Evolutionary conservation across 345 rosid genomes (phyloP).

Genomic region (Gossypium australe): DNA sequence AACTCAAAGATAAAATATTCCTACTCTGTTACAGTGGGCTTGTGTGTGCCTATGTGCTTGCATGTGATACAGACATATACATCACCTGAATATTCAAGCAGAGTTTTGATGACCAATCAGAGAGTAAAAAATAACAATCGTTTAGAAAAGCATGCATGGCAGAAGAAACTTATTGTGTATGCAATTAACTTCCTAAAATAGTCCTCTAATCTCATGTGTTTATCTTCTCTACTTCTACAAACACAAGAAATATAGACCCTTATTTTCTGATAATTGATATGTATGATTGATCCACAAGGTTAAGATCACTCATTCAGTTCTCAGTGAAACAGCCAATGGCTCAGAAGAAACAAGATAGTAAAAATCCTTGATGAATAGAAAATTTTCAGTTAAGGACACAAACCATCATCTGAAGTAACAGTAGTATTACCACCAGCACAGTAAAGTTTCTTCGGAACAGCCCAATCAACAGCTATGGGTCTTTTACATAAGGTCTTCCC

Average conservation of each 20-base stretch:
- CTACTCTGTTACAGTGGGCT: not conserved
- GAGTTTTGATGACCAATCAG: not conserved
- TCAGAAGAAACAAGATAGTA: not conserved
- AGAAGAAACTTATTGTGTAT: not conserved
- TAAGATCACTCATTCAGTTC: not conserved
- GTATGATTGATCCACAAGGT: not conserved
- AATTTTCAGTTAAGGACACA: conserved; percentile 8
- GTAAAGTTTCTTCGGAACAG: conserved; percentile 83
- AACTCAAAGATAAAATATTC: not conserved
- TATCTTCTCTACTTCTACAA: not conserved
- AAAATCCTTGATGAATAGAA: not conserved
- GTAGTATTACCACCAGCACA: conserved; percentile 36
- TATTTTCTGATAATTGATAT: not conserved
- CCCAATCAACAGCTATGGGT: conserved; percentile 95
- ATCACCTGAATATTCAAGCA: not conserved
- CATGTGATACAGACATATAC: too few relatives aligned
- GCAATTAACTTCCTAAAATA: not conserved
- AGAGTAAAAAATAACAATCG: not conserved
- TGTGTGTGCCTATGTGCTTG: not conserved
- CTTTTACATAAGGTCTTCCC: conserved; percentile 65
- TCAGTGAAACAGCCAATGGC: not conserved
- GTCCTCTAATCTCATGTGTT: not conserved
- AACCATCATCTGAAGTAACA: conserved; percentile 55
- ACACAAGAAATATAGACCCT: not conserved
- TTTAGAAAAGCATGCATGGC: not conserved